Conservation (phyloP, 192 early-diverging fungal genomes). For the Coemansia guatemalensis region DNA sequence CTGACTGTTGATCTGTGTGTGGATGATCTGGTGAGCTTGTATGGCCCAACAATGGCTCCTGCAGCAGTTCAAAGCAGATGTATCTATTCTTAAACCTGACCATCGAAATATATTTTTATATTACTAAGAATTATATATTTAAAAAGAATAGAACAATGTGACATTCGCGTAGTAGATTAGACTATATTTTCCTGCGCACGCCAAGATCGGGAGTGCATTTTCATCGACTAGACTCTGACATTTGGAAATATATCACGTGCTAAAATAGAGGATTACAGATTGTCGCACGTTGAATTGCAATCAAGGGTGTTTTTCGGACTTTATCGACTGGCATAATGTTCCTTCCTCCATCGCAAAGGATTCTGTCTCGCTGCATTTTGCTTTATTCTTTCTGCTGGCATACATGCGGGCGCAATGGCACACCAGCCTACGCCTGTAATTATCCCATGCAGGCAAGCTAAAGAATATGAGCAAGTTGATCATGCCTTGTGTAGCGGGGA, state of each 20-base stretch:
- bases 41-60: not conserved
- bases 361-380: not conserved
- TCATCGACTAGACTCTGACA: not conserved
- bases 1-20: not conserved
- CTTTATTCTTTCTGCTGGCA: not conserved
- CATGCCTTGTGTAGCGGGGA: slow-evolving; percentile 42
- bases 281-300: too few relatives aligned
- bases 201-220: not conserved
- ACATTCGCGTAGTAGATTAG: not conserved
- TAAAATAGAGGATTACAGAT: not conserved
- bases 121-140: not conserved
- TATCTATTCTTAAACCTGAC: slow-evolving; percentile 52
- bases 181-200: not conserved
- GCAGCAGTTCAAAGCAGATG: slow-evolving; percentile 44
- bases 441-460: slow-evolving; percentile 28
- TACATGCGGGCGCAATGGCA: not conserved
- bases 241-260: not conserved
- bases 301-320: slow-evolving; percentile 2
- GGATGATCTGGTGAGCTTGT: not conserved
- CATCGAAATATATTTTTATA: slow-evolving; percentile 14
- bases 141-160: not conserved
- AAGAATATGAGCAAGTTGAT: slow-evolving; percentile 38
- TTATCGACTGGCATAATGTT: slow-evolving; percentile 5
- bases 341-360: not conserved
- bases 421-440: not conserved